Base-by-base conservation (phyloP, 1,139 yeast genomes). In the Nakaseomyces kungkrabaensis region DNA sequence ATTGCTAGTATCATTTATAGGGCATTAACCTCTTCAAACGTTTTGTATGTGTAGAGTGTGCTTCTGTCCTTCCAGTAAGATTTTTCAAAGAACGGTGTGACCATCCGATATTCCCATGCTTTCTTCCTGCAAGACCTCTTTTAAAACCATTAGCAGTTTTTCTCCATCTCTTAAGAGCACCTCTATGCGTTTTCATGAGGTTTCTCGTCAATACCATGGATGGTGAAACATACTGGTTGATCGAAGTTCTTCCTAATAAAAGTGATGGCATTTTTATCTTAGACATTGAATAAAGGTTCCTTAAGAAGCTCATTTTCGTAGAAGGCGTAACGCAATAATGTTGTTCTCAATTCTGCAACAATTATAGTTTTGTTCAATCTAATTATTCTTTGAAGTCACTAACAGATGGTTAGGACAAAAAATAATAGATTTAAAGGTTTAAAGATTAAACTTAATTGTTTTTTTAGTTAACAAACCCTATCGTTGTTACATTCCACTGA, bases 51-150 rank as follows among this genome's bases (percentile, higher is more conserved):
- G 74, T 64, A 38, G 67, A 64, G 38, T 75, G 75, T 4, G 89
- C 87, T 45, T 72, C 66, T 3, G 78, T 79, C 50, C 79, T 81
- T 4, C 84, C 82, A 50, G 84, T 81, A 62, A 85, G 74, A 52
- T 76, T 81, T 42, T 77, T 74, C 58, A 88, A 70, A 6, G 82
- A 73, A 51, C 81, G 75, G 45, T 79, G 70, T 46, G 90, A 78
- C 82, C 94, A 89, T 27, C 95, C 92, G 4, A 90, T 88, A 61
- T 88, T 89, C 46, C 97, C 97, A 67, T 89, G 97, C 60, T 86
- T 85, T 70, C 96, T 79, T 9, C 96, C 95, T 24, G 95, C 86
- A 59, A 81, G 83, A 52, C 87, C 87, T 62, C 82, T 72, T 61
- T 75, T 76, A 60, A 73, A 81, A n/a, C 79, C 78, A 44, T 66